These are phyloP conservation scores for Skeletonema grethae DNA, from an alignment of 108 stramenopile species.

Conservation along the genomic window DNA sequence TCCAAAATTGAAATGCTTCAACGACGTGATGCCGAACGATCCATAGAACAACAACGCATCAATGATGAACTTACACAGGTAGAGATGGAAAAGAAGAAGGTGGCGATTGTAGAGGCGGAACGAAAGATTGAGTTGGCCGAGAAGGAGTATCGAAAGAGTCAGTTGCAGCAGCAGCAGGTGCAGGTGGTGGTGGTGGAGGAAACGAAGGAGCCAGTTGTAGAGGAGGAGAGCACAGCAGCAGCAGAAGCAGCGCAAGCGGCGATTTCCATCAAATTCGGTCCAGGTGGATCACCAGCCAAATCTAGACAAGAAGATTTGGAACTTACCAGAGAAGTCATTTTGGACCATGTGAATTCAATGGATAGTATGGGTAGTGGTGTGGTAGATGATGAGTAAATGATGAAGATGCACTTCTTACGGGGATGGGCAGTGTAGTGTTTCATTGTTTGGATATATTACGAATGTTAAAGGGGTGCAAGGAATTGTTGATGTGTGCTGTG, in stretches of 20 bases:
- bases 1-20: slow-evolving; percentile 5
- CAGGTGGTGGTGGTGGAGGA: not conserved
- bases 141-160: not conserved
- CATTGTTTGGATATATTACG: too few species aligned
- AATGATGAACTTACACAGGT: not conserved
- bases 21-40: not conserved
- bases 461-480: too few species aligned
- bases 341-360: not conserved
- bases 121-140: not conserved
- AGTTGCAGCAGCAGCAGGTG: not conserved
- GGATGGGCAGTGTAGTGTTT: too few species aligned
- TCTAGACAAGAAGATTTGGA: slow-evolving; percentile 2
- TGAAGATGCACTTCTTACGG: too few species aligned
- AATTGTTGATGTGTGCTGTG: too few species aligned
- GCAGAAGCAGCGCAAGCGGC: not conserved
- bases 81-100: not conserved
- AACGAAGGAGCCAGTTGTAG: not conserved
- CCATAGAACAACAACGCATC: not conserved
- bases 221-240: too few species aligned
- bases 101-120: not conserved
- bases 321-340: slow-evolving; percentile 3
- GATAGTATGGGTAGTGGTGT: not conserved
- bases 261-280: not conserved
- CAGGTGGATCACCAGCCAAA: not conserved
- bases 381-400: not conserved